These are phyloP conservation scores for Asterophora parasitica DNA, from an alignment of 768 basidiomycete species.

Conservation along the genomic window DNA sequence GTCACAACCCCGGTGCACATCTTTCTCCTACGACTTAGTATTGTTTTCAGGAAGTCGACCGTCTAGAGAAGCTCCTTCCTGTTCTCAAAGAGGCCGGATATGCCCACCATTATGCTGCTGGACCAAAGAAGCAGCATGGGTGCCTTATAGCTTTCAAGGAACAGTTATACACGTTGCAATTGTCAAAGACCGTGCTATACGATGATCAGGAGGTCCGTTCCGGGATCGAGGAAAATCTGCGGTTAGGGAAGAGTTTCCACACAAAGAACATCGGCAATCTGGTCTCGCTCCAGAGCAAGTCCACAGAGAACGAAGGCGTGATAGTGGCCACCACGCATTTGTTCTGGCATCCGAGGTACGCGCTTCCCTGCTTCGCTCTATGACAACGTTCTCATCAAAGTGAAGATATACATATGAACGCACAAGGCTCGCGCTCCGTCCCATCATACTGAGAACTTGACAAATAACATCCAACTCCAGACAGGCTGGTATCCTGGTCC, in stretches of 20 bases:
- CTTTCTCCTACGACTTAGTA: background rate
- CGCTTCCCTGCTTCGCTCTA: slow-evolving; percentile 8
- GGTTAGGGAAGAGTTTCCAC: slow-evolving; percentile 54
- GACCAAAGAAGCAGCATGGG: slow-evolving; percentile 78
- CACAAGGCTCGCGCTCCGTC: slow-evolving; percentile 42
- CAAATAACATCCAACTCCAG: slow-evolving; percentile 30
- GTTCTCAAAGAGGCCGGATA: slow-evolving; percentile 63
- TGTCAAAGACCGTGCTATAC: slow-evolving; percentile 52
- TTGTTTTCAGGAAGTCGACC: slow-evolving; percentile 77
- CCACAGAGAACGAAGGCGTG: slow-evolving; percentile 44
- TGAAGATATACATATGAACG: slow-evolving; percentile 78
- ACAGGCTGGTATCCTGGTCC: slow-evolving; percentile 72
- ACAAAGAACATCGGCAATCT: slow-evolving; percentile 82
- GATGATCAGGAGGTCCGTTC: slow-evolving; percentile 57
- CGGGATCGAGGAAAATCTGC: slow-evolving; percentile 28
- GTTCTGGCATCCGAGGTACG: slow-evolving; percentile 91
- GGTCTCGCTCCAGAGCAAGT: slow-evolving; percentile 53
- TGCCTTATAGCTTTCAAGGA: slow-evolving; percentile 75
- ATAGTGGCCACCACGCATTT: slow-evolving; percentile 87
- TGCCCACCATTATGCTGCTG: slow-evolving; percentile 57
- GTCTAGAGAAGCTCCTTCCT: slow-evolving; percentile 68
- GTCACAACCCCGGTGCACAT: background rate
- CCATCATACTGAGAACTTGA: background rate
- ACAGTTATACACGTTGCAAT: slow-evolving; percentile 41
- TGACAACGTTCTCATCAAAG: slow-evolving; percentile 14